phyloP scores from a whole-genome alignment of 805 yeast species.

The Teunomyces stri region DNA sequence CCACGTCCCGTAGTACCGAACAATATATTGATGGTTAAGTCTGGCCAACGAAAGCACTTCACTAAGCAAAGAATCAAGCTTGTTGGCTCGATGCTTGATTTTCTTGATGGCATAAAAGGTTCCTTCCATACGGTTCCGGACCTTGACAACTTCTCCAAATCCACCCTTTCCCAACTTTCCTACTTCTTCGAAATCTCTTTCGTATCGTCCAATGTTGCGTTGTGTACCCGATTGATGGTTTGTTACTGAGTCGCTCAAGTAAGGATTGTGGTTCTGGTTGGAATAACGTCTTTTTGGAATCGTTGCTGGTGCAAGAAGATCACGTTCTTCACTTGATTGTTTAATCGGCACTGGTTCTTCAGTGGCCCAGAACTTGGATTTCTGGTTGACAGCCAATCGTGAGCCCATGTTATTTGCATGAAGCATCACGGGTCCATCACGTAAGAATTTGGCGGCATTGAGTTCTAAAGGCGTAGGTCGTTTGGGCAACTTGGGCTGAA shows the following conservation, averaged over 20 bases:
- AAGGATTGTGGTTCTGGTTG: constrained; percentile 14
- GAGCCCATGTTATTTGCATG: background rate
- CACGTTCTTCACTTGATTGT: background rate
- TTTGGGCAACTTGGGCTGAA: constrained; percentile 62
- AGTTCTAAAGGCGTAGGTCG: constrained; percentile 84
- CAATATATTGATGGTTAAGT: constrained; percentile 92
- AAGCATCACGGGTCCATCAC: constrained; percentile 58
- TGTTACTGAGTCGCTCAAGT: constrained; percentile 6
- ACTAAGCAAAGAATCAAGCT: constrained; percentile 74
- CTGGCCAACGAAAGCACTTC: constrained; percentile 93
- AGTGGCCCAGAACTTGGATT: constrained; percentile 2
- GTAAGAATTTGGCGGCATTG: constrained; percentile 75
- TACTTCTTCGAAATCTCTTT: constrained; percentile 91
- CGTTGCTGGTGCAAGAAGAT: background rate
- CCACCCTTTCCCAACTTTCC: constrained; percentile 92
- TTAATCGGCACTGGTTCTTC: background rate
- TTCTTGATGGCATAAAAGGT: constrained; percentile 93
- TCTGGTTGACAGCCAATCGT: background rate
- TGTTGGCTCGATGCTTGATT: constrained; percentile 77
- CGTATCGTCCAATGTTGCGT: constrained; percentile 63
- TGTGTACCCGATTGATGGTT: constrained; percentile 1
- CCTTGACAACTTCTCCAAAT: constrained; percentile 98
- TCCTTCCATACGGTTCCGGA: constrained; percentile 89
- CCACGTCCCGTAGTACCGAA: constrained; percentile 97
- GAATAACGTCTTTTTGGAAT: constrained; percentile 21